phyloP scores from a whole-genome alignment of 2,329 filamentous ascomycete species.

The Aspergillus fumigatiaffinis region DNA sequence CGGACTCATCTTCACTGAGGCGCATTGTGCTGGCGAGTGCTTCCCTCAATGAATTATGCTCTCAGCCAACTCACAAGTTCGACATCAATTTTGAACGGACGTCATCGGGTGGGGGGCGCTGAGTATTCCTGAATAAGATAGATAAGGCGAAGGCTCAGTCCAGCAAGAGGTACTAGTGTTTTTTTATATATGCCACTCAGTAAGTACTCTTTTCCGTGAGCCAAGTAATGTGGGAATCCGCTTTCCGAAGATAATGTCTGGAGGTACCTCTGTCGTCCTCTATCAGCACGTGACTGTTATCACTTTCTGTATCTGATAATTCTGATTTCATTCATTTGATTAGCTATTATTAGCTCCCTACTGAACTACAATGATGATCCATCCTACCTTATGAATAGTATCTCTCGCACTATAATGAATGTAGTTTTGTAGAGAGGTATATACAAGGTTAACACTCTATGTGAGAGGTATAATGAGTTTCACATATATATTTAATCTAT shows the following conservation, averaged over 20 bases:
- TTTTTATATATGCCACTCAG: too few relatives aligned
- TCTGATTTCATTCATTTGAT: too few relatives aligned
- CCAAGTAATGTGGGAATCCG: not conserved
- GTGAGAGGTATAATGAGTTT: too few relatives aligned
- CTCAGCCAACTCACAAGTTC: not conserved
- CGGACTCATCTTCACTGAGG: slow-evolving; percentile 27
- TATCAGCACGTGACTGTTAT: slow-evolving; percentile 17
- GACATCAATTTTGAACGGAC: not conserved
- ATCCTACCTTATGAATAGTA: not conserved
- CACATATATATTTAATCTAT: too few relatives aligned
- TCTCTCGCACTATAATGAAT: too few relatives aligned
- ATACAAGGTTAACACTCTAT: not conserved
- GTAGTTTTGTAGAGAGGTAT: too few relatives aligned
- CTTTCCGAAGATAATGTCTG: not conserved
- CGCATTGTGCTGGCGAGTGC: not conserved
- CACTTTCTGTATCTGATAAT: not conserved
- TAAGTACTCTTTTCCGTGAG: not conserved
- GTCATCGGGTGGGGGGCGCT: not conserved
- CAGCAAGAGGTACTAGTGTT: too few relatives aligned
- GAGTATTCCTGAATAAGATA: not conserved
- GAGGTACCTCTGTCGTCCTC: not conserved
- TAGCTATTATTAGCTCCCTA: not conserved
- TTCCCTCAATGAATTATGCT: not conserved
- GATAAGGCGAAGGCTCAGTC: not conserved
- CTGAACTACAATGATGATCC: not conserved